Evolutionary conservation across 345 rosid genomes (phyloP), one percentile per base, ranked within the genome.

Genomic region (Diplotaxis tenuifolia): DNA sequence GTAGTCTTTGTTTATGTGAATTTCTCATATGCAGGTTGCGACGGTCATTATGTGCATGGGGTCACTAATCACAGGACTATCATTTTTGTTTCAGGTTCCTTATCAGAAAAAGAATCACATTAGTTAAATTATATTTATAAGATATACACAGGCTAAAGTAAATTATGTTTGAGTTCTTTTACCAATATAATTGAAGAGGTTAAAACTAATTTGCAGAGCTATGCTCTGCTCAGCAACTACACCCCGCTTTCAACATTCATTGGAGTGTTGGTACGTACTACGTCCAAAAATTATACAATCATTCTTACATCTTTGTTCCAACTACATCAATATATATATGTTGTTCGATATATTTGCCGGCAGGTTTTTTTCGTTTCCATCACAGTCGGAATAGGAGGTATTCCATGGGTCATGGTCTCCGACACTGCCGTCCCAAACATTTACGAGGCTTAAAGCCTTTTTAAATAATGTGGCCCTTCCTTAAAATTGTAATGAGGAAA

Each of bases 1-100:
- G 4, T 49, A n/a, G 54, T 47, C 31, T 42, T 42, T 63, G 32
- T 28, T 42, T 31, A 19, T 28, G 57, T 15, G 11, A 45, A 15
- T 57, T 21, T 29, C 62, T 79, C 7, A 42, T n/a, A 42, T 79
- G 9, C 81, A 90, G 98, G 78, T 92, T 11, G 85, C 95, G 50
- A 90, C 97, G 1, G 85, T 82, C 20, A 90, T 92, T 74, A 89
- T 92, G 74, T 85, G 97, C 67, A 42, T 89, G 78, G 96, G 97
- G 68, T 86, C 96, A 79, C 38, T 89, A 47, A 84, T 90, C 19
- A 73, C 79, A 0, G 90, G 85, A 29, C 36, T 86, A n/a, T 85
- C 96, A 23, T 93, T 87, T 71, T 65, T 85, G 59, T 75, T 82
- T 52, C 88, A 86, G 91, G 98, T 32, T 74, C 64, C 1, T n/a